These are phyloP conservation scores for Phaeosphaeria sp. DNA, from an alignment of 2,329 filamentous ascomycete species.

Conservation along the genomic window DNA sequence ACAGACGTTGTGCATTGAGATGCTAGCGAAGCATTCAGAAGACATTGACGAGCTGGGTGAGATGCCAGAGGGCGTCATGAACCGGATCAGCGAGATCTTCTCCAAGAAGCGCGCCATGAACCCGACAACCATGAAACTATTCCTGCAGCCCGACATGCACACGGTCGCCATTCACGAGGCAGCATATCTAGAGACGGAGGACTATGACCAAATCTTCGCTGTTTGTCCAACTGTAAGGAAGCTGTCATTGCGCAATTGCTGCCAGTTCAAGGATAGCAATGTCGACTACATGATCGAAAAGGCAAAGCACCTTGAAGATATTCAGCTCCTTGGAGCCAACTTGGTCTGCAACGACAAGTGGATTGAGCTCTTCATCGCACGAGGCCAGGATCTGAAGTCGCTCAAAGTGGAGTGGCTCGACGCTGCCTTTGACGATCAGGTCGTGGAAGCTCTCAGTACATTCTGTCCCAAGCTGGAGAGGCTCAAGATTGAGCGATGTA, in stretches of 20 bases:
- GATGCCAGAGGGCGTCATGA: constrained; percentile 63
- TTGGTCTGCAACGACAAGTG: constrained; percentile 79
- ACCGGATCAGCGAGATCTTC: constrained; percentile 67
- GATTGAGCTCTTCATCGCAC: constrained; percentile 70
- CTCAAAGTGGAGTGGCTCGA: constrained; percentile 87
- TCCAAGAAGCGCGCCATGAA: constrained; percentile 68
- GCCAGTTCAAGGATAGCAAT: constrained; percentile 87
- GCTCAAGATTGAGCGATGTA: constrained; percentile 83
- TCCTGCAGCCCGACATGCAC: constrained; percentile 61
- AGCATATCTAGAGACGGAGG: constrained; percentile 72
- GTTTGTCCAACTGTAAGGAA: constrained; percentile 71
- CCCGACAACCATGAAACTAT: constrained; percentile 57
- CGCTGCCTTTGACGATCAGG: constrained; percentile 77
- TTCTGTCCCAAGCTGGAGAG: constrained; percentile 73
- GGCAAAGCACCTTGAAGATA: constrained; percentile 69
- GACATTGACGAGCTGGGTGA: constrained; percentile 71
- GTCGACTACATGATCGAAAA: constrained; percentile 82
- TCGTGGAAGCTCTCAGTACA: constrained; percentile 66
- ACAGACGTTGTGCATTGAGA: constrained; percentile 69
- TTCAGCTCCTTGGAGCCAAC: constrained; percentile 86
- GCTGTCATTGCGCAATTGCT: constrained; percentile 81
- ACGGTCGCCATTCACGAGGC: constrained; percentile 67
- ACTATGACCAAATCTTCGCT: constrained; percentile 83
- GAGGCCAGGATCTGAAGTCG: constrained; percentile 69
- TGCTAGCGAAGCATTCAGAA: constrained; percentile 68